These are phyloP conservation scores for Tulasnella calospora DNA, from an alignment of 768 basidiomycete genomes.

Conservation along the genomic window DNA sequence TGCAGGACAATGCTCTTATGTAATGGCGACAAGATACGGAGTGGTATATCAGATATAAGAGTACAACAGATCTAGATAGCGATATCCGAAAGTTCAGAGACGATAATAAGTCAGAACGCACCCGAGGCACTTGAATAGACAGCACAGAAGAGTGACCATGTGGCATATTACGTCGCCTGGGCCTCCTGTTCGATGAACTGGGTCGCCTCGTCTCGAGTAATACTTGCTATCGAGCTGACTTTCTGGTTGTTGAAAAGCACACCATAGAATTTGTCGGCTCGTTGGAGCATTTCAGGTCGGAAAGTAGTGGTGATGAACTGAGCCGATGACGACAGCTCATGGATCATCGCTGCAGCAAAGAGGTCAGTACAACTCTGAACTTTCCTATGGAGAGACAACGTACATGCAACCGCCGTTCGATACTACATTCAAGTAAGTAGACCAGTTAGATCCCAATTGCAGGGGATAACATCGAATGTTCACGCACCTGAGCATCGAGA, in stretches of 20 bases:
- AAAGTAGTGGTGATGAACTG: conserved; percentile 99
- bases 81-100: neutral
- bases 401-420: conserved; percentile 91
- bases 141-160: neutral
- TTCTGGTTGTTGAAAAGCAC: conserved; percentile 96
- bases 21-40: neutral
- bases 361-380: neutral
- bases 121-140: neutral
- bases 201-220: conserved; percentile 85
- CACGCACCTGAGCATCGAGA: conserved; percentile 54
- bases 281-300: conserved; percentile 92
- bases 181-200: conserved; percentile 72
- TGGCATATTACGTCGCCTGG: conserved; percentile 27
- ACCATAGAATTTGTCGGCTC: conserved; percentile 95
- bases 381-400: conserved; percentile 34
- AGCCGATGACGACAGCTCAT: conserved; percentile 75
- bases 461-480: neutral
- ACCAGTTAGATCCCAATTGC: neutral
- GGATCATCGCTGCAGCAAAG: conserved; percentile 71
- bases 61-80: neutral
- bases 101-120: neutral
- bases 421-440: conserved; percentile 69
- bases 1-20: neutral
- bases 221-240: conserved; percentile 80
- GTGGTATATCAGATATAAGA: neutral